Evolutionary conservation across 345 rosid species (phyloP), one percentile per base, ranked within the genome.

Genomic region (Eucalyptus curtisii): DNA sequence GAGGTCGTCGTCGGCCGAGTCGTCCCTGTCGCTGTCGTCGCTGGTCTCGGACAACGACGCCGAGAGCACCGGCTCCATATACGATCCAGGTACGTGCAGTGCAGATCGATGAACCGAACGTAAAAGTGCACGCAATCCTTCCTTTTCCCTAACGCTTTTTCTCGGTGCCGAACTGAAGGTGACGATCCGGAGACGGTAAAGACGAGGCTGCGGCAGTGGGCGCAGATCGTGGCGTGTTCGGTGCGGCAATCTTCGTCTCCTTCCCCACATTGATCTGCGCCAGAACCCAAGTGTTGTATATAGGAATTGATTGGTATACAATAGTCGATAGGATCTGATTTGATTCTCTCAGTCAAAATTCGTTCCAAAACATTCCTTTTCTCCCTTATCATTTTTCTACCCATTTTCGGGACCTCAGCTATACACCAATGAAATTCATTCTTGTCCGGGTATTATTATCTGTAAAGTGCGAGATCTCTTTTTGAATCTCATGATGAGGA

Each of bases 151-250:
- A 44, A 55, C 66, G 27, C 7, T 40, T 81, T n/a, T 48, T 48
- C 5, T 86, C 25, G 61, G 45, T 66, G 48, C 14, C 10, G 49
- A 8, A 31, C 64, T 7, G 59, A 30, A 97, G 99, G 95, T 88
- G 96, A 95, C 68, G 98, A 93, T 91, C 96, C 97, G 57, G 95
- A 91, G 93, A 92, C 82, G 88, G 95, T 95, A 91, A 97, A 96
- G 95, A 61, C 87, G 88, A 96, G 92, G 90, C 40, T 97, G 94
- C 94, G 89, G 92, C 99, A 95, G 82, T 97, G 99, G 99, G 99
- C 99, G 4, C 96, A 92, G 91, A 93, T 95, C 80, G 99, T 97
- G 33, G 99, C 97, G 42, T 96, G 97, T 87, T 95, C 97, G 81
- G 96, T 95, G 87, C 92, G 91, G 49, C 99, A 96, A 89, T 87